Base-by-base conservation (phyloP, 768 basidiomycete species). In the Crucibulum laeve region DNA sequence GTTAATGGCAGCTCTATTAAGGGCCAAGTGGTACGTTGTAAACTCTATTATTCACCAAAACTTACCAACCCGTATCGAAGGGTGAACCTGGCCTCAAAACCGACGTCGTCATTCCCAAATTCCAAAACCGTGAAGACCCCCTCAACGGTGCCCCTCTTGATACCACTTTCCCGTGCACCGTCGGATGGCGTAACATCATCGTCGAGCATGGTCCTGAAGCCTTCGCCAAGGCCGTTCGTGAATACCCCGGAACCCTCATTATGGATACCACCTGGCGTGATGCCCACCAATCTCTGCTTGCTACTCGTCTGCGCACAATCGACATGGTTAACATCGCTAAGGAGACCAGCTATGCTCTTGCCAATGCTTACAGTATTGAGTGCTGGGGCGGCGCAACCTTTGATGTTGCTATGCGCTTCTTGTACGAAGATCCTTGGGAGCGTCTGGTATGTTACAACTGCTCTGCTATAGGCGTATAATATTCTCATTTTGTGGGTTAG, bases 201-300 rank as follows among this genome's bases (percentile, higher is more conserved):
- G 87, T 96, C 52, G 91, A 98, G 64, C 77, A 96, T 47, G 96
- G 96, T 18, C 96, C 96, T 8, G 96, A 93, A 64, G 96, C 90
- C 1, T 99, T 99, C 59, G 96, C 96, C 40, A 96, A 93, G 69
- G 96, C 96, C 30, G 91, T 98, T 44, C 86, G 96, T 54, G 87
- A 85, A 50, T 98, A 99, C 67, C 90, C 91, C 41, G 96, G 96
- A 44, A 84, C 82, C 43, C 77, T 98, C 49, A 94, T 96, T 67
- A 92, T 93, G 91, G 91, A 99, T 67, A 98, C 95, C 22, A 98
- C 95, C 1, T 97, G 96, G 95, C 89, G 96, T 63, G 96, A 99
- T 58, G 96, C 96, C 18, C 96, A 99, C 64, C 96, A 99, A 65
- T 96, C 93, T 22, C 77, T 99, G 25, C 82, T 99, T 44, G 96